Evolutionary conservation across 2,329 filamentous ascomycete genomes (phyloP), one percentile per base, ranked within the genome.

Genomic region (Nemania sp.): DNA sequence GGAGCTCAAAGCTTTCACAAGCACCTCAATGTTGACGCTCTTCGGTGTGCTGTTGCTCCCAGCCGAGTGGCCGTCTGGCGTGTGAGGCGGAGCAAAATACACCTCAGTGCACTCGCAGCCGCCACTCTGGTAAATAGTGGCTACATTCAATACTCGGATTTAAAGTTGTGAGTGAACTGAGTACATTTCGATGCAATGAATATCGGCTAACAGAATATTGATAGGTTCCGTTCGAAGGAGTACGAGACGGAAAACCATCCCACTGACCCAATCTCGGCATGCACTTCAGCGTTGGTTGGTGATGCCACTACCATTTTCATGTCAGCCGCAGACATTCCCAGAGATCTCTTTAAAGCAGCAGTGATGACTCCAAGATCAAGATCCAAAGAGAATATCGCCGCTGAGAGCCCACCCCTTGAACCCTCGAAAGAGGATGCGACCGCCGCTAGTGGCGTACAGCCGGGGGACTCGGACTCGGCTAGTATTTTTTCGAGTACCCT

Each of bases 271-370:
- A 84, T 96, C 21, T 87, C 89, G 13, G 91, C 91, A 18, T 90
- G 87, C 15, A 87, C 91, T 0, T 85, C 87, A 46, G 91, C 92
- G 0, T 76, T 97, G 0, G 79, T 96, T n/a, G 90, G 90, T 5
- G 94, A 93, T n/a, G 80, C 95, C 48, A 87, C 89, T 25, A 89
- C 85, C 40, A 88, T 97, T 59, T 85, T 90, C 69, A 90, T 96
- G 83, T 91, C 91, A 1, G 82, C 96, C 42, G 90, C 90, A 1
- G 92, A 96, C 69, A 83, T 88, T 66, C 86, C 86, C 2, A 76
- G 82, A 17, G 82, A 86, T 60, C 73, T 87, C 5, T 84, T 86
- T 73, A 82, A 79, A 63, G 65, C 70, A 11, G 67, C 67, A 15
- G 66, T 57, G 32, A 53, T 57, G 1, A 60, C 54, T 29, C 18